Evolutionary conservation across 2,329 filamentous ascomycete genomes (phyloP).

Genomic region (Fusarium mexicanum): DNA sequence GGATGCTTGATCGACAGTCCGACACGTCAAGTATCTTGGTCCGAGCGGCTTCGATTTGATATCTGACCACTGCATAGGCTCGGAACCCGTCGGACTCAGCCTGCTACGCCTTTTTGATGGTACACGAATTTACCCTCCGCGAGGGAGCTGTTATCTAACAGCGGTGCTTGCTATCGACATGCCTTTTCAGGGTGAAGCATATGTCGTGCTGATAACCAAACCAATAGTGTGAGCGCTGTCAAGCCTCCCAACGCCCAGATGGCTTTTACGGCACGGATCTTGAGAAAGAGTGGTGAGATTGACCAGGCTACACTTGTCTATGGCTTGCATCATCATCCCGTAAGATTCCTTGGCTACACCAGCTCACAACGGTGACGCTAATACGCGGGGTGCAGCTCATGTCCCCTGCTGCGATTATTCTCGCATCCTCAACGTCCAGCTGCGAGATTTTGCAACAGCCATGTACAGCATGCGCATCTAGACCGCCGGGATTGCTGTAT

Average conservation of each 20-base stretch:
- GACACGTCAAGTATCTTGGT: conserved; percentile 58
- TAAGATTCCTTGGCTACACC: conserved; percentile 6
- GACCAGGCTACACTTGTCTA: background rate
- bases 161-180: background rate
- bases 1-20: conserved; percentile 64
- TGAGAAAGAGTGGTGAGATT: background rate
- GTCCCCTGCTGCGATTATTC: conserved; percentile 60
- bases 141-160: background rate
- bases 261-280: background rate
- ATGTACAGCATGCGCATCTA: conserved; percentile 57
- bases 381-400: conserved; percentile 46
- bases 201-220: fast-evolving
- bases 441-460: conserved; percentile 69
- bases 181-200: background rate
- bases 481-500: conserved; percentile 55
- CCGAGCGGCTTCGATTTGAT: conserved; percentile 65
- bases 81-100: conserved; percentile 58
- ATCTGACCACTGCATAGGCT: conserved; percentile 63
- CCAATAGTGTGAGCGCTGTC: background rate
- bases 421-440: conserved; percentile 70
- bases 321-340: conserved; percentile 47
- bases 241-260: background rate
- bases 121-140: conserved; percentile 55
- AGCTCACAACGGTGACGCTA: background rate
- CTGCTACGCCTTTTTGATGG: conserved; percentile 50